Base-by-base conservation (phyloP, 78 protist species). In the Dictyostelium brefeldianum region DNA sequence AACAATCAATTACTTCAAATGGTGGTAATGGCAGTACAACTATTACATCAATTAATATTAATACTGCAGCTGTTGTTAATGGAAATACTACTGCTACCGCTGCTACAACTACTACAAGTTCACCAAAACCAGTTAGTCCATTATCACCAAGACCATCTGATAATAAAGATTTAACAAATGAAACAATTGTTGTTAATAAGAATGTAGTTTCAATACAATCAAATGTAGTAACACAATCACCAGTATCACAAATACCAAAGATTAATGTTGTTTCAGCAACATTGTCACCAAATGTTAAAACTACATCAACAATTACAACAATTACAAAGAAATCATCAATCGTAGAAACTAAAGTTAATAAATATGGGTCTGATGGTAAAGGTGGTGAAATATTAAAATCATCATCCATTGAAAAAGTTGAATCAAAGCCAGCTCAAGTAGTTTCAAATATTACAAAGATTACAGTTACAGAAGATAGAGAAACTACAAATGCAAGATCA, bases 111-210 rank as follows among this genome's bases (percentile, higher is more conserved):
- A 62, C 75, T 29, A 67, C 75, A 15, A 67, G 75, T 29, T 62
- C 70, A 11, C 43, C 43, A 3, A 36, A 36, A 36, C 43, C 43
- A 36, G 15, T 51, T 14, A 12, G 56, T 51, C 75, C 75, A 31
- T 31, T 67, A 67, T 67, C 75, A 4, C 75, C 75, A 15, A 67
- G 75, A 67, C 75, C 75, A 6, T 67, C 75, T 15, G 75, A 67
- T 67, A 67, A 67, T 31, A 67, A 31, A 31, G 75, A 67, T 67
- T 67, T 67, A 67, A 31, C 75, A 11, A 62, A 62, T 62, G 70
- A 62, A 25, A 36, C 43, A 3, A 36, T 36, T 3, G 43, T 36
- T 3, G 43, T 36, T 2, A 36, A 36, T 36, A 36, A 36, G 2
- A 36, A 36, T 36, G 43, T 36, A 3, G 43, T 2, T 2, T 3